Percentiles rank a stretch among this genome's conserved stretches.
phyloP scores from a whole-genome alignment of 2,329 filamentous ascomycete genomes.

The Penicillium sp. region DNA sequence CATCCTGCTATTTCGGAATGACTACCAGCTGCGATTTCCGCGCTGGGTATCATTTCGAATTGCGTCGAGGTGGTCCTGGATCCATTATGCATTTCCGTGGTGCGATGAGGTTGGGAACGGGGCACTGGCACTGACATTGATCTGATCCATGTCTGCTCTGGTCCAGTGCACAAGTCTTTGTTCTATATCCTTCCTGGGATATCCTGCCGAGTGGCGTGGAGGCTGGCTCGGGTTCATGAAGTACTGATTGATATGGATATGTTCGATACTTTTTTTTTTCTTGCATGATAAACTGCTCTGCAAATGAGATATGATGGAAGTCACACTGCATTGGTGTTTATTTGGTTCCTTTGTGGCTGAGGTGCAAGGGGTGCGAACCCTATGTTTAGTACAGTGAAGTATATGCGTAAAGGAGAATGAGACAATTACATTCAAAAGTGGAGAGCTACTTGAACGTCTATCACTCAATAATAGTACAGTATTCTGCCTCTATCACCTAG shows the following conservation, averaged over 20 bases:
- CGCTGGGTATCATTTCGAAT: too few relatives aligned
- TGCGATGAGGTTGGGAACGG: too few relatives aligned
- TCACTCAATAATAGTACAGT: slow-evolving; percentile 22
- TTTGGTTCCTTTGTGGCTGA: background rate
- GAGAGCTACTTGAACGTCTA: slow-evolving; percentile 25
- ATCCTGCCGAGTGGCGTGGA: slow-evolving; percentile 3
- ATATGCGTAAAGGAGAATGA: background rate
- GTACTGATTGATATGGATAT: slow-evolving; percentile 13
- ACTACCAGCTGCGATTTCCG: too few relatives aligned
- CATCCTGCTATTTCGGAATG: too few relatives aligned
- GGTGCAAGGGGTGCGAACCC: too few relatives aligned
- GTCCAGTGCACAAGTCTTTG: too few relatives aligned
- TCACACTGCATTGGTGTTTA: background rate
- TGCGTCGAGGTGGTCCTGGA: too few relatives aligned
- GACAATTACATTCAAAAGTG: slow-evolving; percentile 11
- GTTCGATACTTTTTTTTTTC: slow-evolving; percentile 9
- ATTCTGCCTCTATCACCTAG: slow-evolving; percentile 14
- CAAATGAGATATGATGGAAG: slow-evolving; percentile 4
- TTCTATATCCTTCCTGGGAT: background rate
- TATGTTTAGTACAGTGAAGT: too few relatives aligned
- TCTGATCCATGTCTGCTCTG: too few relatives aligned
- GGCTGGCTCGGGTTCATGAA: slow-evolving; percentile 7
- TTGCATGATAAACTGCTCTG: slow-evolving; percentile 1
- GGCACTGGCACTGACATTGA: too few relatives aligned
- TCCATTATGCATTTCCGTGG: too few relatives aligned